Percentiles rank a stretch among this genome's conserved stretches.
Evolutionary conservation across 495 filamentous ascomycete species (phyloP).

Genomic region (Tuber microsphaerosporum): DNA sequence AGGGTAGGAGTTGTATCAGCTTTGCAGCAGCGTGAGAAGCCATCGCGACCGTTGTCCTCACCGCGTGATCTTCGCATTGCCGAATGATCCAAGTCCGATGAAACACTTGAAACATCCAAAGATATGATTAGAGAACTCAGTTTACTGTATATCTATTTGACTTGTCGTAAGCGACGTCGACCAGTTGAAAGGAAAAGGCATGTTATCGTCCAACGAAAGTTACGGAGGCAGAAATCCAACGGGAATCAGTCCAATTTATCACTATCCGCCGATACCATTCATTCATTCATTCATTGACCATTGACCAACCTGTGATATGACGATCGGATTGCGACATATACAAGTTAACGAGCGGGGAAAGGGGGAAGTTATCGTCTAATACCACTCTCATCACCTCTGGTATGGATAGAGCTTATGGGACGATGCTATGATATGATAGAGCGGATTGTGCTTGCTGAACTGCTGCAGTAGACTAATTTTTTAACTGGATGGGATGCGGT

Average conservation of each 20-base stretch:
- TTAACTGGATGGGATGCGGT: neutral
- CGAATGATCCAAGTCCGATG: neutral
- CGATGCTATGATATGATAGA: neutral
- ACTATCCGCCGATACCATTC: too few species aligned
- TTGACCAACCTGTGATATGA: neutral
- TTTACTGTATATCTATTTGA: neutral
- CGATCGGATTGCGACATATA: neutral
- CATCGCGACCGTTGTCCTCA: neutral
- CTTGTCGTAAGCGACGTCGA: neutral
- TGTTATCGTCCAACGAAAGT: neutral
- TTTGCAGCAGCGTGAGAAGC: neutral
- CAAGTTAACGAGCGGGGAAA: neutral
- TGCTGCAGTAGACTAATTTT: neutral
- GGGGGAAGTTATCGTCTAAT: neutral
- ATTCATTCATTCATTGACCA: too few species aligned
- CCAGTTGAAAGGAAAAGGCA: neutral
- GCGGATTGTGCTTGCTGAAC: neutral
- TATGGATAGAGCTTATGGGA: neutral
- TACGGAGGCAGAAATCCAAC: neutral
- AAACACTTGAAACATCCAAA: neutral
- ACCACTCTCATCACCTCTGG: neutral
- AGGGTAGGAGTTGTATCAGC: neutral
- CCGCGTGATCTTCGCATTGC: conserved; percentile 1
- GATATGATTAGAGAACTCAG: neutral
- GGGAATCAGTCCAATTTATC: too few species aligned